These are phyloP conservation scores for Simplicillium aogashimaense DNA, from an alignment of 2,329 filamentous ascomycete genomes.

Conservation along the genomic window DNA sequence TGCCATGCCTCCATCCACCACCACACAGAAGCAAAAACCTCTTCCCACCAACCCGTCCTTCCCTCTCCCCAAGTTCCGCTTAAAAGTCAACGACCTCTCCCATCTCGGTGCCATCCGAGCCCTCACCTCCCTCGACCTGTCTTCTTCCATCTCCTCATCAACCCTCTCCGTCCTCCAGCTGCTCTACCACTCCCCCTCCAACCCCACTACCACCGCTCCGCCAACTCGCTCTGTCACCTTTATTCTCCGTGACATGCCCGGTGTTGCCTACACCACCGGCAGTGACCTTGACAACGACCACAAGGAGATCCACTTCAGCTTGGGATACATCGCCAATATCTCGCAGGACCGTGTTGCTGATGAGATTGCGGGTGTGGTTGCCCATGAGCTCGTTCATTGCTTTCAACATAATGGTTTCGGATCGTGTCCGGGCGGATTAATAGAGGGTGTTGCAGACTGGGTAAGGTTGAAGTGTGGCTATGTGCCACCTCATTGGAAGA, in stretches of 20 bases:
- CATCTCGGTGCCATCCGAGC: constrained; percentile 57
- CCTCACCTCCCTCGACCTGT: constrained; percentile 53
- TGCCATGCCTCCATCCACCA: neutral
- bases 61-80: constrained; percentile 43
- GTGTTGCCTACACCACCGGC: constrained; percentile 84
- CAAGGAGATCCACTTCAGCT: constrained; percentile 86
- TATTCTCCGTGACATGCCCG: constrained; percentile 66
- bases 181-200: constrained; percentile 52
- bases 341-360: constrained; percentile 29
- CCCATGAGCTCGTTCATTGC: constrained; percentile 92
- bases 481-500: constrained; percentile 76
- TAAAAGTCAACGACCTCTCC: constrained; percentile 47
- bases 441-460: constrained; percentile 91
- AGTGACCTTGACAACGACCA: constrained; percentile 71
- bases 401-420: constrained; percentile 67
- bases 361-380: constrained; percentile 75
- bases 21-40: neutral
- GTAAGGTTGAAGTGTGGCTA: constrained; percentile 68
- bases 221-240: constrained; percentile 80
- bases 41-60: constrained; percentile 16
- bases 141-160: constrained; percentile 50
- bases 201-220: constrained; percentile 32
- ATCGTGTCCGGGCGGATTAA: constrained; percentile 61
- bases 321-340: constrained; percentile 57
- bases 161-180: constrained; percentile 59